A percentile compares a stretch with the other conserved stretches of the same genome.
phyloP scores from a whole-genome alignment of 2,329 filamentous ascomycete species.

The Paecilomyces variotii region DNA sequence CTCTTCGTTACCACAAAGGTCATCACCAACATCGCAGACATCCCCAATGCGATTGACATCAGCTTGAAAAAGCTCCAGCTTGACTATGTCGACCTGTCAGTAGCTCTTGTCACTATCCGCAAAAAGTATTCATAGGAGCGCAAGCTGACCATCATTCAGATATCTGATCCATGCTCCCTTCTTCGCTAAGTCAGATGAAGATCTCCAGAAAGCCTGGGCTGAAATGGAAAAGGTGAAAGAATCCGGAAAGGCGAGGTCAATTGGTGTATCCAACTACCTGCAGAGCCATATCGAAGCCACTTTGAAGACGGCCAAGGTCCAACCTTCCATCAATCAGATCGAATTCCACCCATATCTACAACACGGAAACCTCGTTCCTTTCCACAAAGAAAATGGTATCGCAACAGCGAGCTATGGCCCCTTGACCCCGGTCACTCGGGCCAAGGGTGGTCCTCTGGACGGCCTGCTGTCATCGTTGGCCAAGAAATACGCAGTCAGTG shows the following conservation, averaged over 20 bases:
- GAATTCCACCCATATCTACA: slow-evolving; percentile 43
- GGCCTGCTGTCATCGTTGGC: slow-evolving; percentile 42
- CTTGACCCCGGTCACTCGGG: slow-evolving; percentile 46
- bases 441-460: slow-evolving; percentile 48
- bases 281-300: slow-evolving; percentile 48
- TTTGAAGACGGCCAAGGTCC: slow-evolving; percentile 31
- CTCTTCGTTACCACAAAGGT: slow-evolving; percentile 53
- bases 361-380: slow-evolving; percentile 33
- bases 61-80: slow-evolving; percentile 54
- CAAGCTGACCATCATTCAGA: slow-evolving; percentile 21
- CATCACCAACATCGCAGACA: slow-evolving; percentile 44
- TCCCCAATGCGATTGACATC: slow-evolving; percentile 46
- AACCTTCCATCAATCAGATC: slow-evolving; percentile 29
- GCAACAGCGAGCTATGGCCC: slow-evolving; percentile 34
- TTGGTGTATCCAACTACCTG: slow-evolving; percentile 56
- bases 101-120: not conserved
- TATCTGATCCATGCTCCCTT: slow-evolving; percentile 58
- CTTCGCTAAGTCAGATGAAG: slow-evolving; percentile 45
- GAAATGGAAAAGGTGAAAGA: slow-evolving; percentile 52
- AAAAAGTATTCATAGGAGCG: not conserved
- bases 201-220: slow-evolving; percentile 52
- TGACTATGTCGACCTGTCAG: slow-evolving; percentile 55
- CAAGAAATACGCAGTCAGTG: slow-evolving; percentile 54
- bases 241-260: slow-evolving; percentile 51
- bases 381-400: slow-evolving; percentile 35